Percentiles rank a stretch among this genome's conserved stretches.
Evolutionary conservation across 345 rosid genomes (phyloP).

Genomic region (Eucalyptus fibrosa): DNA sequence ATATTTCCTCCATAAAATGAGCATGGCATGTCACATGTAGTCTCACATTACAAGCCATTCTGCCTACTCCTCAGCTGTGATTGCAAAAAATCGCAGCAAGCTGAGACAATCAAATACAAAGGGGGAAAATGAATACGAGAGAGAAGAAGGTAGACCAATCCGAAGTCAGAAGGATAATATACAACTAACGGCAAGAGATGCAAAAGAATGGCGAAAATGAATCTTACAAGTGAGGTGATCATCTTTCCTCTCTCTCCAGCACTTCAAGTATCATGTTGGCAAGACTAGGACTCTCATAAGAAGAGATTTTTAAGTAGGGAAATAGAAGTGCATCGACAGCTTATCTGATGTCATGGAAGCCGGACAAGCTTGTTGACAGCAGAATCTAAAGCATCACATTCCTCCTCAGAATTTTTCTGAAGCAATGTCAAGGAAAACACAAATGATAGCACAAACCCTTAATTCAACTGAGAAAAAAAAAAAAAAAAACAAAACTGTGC

Average conservation of each 20-base stretch:
- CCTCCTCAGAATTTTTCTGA: constrained; percentile 67
- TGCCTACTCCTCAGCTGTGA: not conserved
- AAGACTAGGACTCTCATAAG: not conserved
- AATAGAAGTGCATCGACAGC: not conserved
- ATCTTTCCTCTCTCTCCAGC: not conserved
- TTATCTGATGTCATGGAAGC: constrained; percentile 19
- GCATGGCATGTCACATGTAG: not conserved
- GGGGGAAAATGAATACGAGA: not conserved
- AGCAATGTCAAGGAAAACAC: constrained; percentile 22
- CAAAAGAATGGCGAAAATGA: not conserved
- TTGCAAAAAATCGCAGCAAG: not conserved
- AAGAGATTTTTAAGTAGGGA: not conserved
- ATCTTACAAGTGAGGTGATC: not conserved
- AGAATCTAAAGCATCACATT: constrained; percentile 76
- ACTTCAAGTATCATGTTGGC: not conserved
- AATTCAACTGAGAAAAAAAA: not conserved
- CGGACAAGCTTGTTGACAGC: constrained; percentile 69
- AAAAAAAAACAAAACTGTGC: not conserved
- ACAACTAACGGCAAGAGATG: not conserved
- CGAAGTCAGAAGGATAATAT: not conserved
- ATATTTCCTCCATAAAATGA: not conserved
- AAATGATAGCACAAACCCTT: not conserved
- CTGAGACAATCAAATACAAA: not conserved
- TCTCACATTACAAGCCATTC: not conserved
- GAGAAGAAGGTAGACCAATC: not conserved